These are phyloP conservation scores for Petunia axillaris DNA, from an alignment of 257 asterid species.

Conservation along the genomic window DNA sequence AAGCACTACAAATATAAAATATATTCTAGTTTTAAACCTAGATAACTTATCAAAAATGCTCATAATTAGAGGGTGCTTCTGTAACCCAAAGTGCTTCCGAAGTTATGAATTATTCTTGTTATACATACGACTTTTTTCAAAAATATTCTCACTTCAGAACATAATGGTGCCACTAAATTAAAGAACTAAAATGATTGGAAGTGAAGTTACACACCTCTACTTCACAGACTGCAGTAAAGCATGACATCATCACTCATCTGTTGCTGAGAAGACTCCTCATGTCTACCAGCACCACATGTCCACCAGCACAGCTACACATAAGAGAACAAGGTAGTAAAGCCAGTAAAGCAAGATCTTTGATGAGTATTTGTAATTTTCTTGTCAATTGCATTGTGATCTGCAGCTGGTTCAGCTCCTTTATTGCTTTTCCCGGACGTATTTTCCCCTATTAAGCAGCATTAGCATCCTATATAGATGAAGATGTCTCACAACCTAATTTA, in stretches of 20 bases:
- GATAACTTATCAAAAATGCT: not conserved
- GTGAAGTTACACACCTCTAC: constrained; percentile 69
- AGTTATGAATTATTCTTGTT: not conserved
- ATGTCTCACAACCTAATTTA: constrained; percentile 65
- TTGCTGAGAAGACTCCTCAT: constrained; percentile 65
- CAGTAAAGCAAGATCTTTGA: constrained; percentile 36
- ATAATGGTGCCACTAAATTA: not conserved
- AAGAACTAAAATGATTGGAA: not conserved
- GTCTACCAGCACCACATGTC: no score
- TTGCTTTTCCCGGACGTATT: constrained; percentile 44
- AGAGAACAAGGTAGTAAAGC: constrained; percentile 77
- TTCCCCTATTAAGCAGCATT: constrained; percentile 46
- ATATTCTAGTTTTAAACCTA: not conserved
- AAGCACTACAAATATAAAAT: not conserved
- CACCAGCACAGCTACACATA: constrained; percentile 45
- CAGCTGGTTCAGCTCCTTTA: constrained; percentile 43
- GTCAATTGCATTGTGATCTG: constrained; percentile 43
- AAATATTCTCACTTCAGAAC: not conserved
- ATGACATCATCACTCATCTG: constrained; percentile 90
- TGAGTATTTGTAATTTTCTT: constrained; percentile 36
- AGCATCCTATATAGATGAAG: constrained; percentile 60
- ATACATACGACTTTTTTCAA: not conserved
- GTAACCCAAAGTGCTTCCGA: not conserved
- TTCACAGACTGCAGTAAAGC: constrained; percentile 98
- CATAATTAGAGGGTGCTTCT: not conserved